phyloP scores from a whole-genome alignment of 1,139 yeast genomes.

The Saccharomyces uvarum region DNA sequence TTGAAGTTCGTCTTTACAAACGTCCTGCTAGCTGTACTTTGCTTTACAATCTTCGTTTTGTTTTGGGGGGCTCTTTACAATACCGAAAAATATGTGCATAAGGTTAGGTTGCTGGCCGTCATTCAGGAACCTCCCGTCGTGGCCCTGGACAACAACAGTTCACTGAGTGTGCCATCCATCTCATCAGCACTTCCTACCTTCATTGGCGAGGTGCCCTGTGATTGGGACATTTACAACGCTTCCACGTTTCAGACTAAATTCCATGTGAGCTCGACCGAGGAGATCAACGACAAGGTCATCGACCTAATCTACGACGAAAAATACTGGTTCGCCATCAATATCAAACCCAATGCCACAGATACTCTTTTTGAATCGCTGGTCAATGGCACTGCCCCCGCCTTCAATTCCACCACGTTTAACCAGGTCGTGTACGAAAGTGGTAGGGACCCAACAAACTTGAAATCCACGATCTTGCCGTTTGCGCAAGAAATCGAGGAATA shows the following conservation, averaged over 20 bases:
- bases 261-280: constrained; percentile 34
- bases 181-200: constrained; percentile 13
- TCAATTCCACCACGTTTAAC: constrained; percentile 25
- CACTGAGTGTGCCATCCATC: constrained; percentile 7
- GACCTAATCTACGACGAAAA: constrained; percentile 41
- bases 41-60: constrained; percentile 9
- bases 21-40: constrained; percentile 6
- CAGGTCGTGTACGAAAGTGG: constrained; percentile 44
- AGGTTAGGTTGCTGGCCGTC: constrained; percentile 11
- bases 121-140: constrained; percentile 10
- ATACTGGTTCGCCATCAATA: constrained; percentile 49
- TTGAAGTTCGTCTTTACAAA: constrained; percentile 7
- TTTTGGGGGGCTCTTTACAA: constrained; percentile 13
- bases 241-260: constrained; percentile 15
- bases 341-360: constrained; percentile 40
- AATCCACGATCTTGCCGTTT: constrained; percentile 37
- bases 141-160: not conserved
- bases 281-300: constrained; percentile 34
- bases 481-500: constrained; percentile 31
- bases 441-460: constrained; percentile 43
- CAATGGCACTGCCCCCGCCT: constrained; percentile 22
- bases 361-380: constrained; percentile 35
- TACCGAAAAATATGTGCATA: constrained; percentile 9
- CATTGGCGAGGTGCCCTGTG: constrained; percentile 14
- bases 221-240: constrained; percentile 28